Base-by-base conservation (phyloP, 2,329 filamentous ascomycete genomes). In the Beauveria bassiana region DNA sequence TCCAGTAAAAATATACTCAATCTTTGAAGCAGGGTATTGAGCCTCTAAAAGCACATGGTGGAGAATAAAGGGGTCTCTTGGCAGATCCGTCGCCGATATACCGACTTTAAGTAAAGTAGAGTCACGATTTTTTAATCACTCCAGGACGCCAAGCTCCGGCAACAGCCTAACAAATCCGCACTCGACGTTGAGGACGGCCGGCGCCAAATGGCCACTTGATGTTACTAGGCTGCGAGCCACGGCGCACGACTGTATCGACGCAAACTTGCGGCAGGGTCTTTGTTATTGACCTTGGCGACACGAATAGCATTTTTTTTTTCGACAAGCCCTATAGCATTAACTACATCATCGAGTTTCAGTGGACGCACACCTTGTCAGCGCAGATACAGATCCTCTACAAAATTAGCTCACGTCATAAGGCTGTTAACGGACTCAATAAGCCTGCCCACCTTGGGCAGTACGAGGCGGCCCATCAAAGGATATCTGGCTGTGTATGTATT, bases 241-340 rank as follows among this genome's bases (percentile, higher is more conserved):
- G 7, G 55, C 67, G 45, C 66, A 65, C 12, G 65, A 65, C 6
- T 71, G 68, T 16, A 62, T 68, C 22, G 59, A 59, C 16, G 62
- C 64, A 4, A 59, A 67, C 14, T 59, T 65, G 14, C 66, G 70
- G 5, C 52, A 70, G 20, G 71, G 72, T 1, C 72, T 71, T 5
- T 76, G 73, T 56, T 59, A 69, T 22, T 70, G 34, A 65, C 56
- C 1, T 67, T 77, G 1, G 74, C 70, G 26, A 72, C 77, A 61
- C 61, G 31, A 72, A 70, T 42, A 77, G 77, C 57, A 71, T 73
- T 5, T 22, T 22, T 22, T 70, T 73, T 28, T 68, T 73, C 18
- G 68, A 73, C 49, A 49, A 68, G 22, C 50, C 70, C 18, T 73
- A 68, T 69, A 68, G 71, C 53, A 66, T 74, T 42, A 69, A 63